Base-by-base conservation (phyloP, 1,284 basidiomycete genomes). In the Rhodotorula sp. region DNA sequence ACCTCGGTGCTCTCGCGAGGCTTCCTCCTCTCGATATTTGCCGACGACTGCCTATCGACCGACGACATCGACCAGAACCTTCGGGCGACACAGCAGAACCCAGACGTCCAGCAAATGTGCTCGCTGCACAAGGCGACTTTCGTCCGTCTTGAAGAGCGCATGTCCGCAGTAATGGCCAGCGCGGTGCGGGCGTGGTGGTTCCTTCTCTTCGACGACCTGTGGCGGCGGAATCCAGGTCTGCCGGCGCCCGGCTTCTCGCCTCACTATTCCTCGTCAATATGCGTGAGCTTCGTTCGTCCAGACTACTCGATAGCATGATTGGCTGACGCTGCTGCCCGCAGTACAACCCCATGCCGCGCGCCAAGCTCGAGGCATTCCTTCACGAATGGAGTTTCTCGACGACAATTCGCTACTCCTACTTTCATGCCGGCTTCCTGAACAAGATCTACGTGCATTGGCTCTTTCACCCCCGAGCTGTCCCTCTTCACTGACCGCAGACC, bases 141-240 rank as follows among this genome's bases (percentile, higher is more conserved):
- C 54, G 80, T 79, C 63, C 81, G 83, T n/a, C 84, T 87, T 16
- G 86, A 88, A 77, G 84, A 86, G 62, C 83, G 89, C 31, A 81
- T 87, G 68, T 75, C 80, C 13, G 82, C 81, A n/a, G 86, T 89
- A 52, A 81, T 85, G 2, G 77, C 76, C 1, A 84, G 84, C 1
- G 82, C 84, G 70, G 80, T 86, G 1, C 81, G 85, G n/a, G 85
- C 86, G 1, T 91, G 89, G 87, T 92, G 90, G 90, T 91, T 88
- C 78, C 83, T 91, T 13, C 86, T 90, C 75, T 92, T 89, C 87
- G 88, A 90, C 77, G 89, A 89, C 76, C 78, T 90, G 20, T 66
- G 30, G 56, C n/a, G 65, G 70, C 82, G 86, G 71, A 90, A 89
- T 78, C 80, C 85, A 74, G 73, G 79, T 9, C 82, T 80, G 6